phyloP scores from a whole-genome alignment of 371 early-diverging fungal species.

The Funneliformis caledonium region DNA sequence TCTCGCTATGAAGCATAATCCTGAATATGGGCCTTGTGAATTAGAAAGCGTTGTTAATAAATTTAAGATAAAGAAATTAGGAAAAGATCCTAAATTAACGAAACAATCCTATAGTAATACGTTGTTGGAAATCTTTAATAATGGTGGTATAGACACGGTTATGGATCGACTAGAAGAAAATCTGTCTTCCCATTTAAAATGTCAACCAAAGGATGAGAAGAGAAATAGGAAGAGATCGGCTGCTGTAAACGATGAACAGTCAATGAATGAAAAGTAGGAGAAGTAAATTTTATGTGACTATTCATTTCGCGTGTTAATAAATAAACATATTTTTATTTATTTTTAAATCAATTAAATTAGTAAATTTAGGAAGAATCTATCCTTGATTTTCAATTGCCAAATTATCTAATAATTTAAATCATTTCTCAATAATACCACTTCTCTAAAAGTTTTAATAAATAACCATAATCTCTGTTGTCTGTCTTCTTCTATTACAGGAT shows the following conservation, averaged over 20 bases:
- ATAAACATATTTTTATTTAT: no score
- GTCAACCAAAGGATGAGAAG: neutral
- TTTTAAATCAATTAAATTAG: no score
- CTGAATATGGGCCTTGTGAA: neutral
- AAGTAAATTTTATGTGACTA: no score
- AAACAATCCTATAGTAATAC: neutral
- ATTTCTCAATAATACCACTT: slow-evolving; percentile 14
- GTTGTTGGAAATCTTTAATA: neutral
- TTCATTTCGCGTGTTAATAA: no score
- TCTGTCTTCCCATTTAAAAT: neutral
- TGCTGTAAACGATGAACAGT: neutral
- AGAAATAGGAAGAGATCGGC: neutral
- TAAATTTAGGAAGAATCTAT: no score
- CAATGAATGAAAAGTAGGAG: neutral
- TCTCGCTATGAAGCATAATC: neutral
- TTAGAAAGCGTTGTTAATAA: neutral
- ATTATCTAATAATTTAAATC: neutral
- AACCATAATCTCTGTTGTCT: slow-evolving; percentile 29
- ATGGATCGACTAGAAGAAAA: neutral
- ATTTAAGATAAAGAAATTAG: neutral
- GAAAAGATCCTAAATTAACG: neutral
- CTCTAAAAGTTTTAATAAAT: slow-evolving; percentile 33
- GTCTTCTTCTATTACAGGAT: slow-evolving; percentile 23
- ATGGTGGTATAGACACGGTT: neutral
- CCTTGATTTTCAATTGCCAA: no score